Evolutionary conservation across 306 rosid species (phyloP), one percentile per base, ranked within the genome.

Genomic region (Macrotyloma uniflorum): DNA sequence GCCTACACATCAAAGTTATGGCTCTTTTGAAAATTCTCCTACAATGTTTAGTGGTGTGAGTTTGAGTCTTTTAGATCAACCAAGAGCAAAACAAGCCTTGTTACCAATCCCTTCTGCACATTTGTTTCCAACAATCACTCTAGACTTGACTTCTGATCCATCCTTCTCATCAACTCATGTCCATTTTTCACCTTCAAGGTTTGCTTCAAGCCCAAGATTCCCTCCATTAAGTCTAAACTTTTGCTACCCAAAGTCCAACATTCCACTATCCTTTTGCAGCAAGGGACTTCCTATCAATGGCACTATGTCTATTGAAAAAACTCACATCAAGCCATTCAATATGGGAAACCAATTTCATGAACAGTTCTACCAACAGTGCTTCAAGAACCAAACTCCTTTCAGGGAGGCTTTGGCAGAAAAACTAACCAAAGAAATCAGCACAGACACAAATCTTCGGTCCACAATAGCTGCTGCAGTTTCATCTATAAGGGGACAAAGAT

Each of bases 401-500:
- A 79, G 64, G n/a, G 81, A 81, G 55, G 75, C 80, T 22, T 76
- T 87, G 67, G 84, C 84, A 18, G 90, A 89, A 36, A 67, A 15
- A 54, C 22, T 89, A 62, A 83, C 89, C 57, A 87, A 81, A 67
- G 90, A 86, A 74, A 89, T 89, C 50, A 85, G 85, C 0, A 71
- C 87, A 0, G 85, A 89, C 68, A 85, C 85, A 3, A 76, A 61
- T 58, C 84, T 89, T 84, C 80, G 63, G 10, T 87, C 90, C 0
- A 69, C 67, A 0, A 81, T 89, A 40, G 89, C 88, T 8, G 82
- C 87, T 14, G 90, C 89, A 36, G 78, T 89, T 73, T 87, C 93
- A 53, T 87, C 93, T 7, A 73, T 83, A 61, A 54, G 61, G 5
- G 32, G 61, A 10, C 76, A 83, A 49, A 71, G 84, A 49, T 79